Evolutionary conservation across 2,329 filamentous ascomycete genomes (phyloP).

Genomic region (Sarocladium kiliense): DNA sequence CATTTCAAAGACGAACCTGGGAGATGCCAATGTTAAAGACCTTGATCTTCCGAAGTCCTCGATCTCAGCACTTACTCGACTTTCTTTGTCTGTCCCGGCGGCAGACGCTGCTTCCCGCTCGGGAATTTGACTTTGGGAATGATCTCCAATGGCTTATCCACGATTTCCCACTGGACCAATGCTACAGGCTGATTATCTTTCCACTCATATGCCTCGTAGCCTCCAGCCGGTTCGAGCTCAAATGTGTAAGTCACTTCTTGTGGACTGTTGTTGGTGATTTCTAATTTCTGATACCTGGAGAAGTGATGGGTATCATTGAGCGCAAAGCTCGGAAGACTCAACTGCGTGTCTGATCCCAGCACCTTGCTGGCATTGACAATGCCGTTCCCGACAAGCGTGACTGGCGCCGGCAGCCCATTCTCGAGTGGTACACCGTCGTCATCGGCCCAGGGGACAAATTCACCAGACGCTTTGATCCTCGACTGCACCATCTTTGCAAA

Average conservation of each 20-base stretch:
- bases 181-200: not conserved
- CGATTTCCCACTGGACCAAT: not conserved
- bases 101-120: slow-evolving; percentile 12
- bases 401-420: slow-evolving; percentile 25
- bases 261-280: slow-evolving; percentile 33
- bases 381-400: slow-evolving; percentile 34
- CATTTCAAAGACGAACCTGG: slow-evolving; percentile 8
- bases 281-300: slow-evolving; percentile 13
- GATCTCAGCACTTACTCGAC: slow-evolving; percentile 5
- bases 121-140: slow-evolving; percentile 10
- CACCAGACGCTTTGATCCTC: slow-evolving; percentile 13
- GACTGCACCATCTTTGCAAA: slow-evolving; percentile 14
- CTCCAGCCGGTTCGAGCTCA: slow-evolving; percentile 24
- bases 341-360: slow-evolving; percentile 27
- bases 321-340: slow-evolving; percentile 31
- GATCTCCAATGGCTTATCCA: slow-evolving; percentile 4
- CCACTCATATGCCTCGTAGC: slow-evolving; percentile 26
- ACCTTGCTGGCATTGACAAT: slow-evolving; percentile 35
- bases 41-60: not conserved
- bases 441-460: slow-evolving; percentile 22
- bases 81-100: slow-evolving; percentile 12
- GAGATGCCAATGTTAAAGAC: not conserved
- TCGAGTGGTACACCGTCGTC: not conserved
- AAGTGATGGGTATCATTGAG: slow-evolving; percentile 41
- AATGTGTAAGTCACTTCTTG: slow-evolving; percentile 28